Evolutionary conservation across 495 filamentous ascomycete species (phyloP), one percentile per base, ranked within the genome.

Genomic region (Pyronema omphalodes): DNA sequence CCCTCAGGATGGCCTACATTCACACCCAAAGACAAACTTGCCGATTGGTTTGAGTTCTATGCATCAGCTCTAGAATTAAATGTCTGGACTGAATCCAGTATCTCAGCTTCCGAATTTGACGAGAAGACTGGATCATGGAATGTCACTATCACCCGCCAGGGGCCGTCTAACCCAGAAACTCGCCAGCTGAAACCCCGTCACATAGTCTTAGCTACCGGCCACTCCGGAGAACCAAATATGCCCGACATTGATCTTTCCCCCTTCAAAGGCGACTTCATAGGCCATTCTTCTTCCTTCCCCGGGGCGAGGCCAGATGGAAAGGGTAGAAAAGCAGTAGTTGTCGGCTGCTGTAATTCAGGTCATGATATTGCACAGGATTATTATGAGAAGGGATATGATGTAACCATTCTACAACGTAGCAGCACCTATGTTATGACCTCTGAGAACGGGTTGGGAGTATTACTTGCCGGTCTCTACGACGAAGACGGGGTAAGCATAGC

Each of bases 311-410:
- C 67, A 7, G 52, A 70, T 35, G 66, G 69, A 0, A 64, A 66
- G 17, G 76, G 76, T 0, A 84, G 80, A 61, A 83, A 80, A 57
- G 86, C 77, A 1, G 67, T 91, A 15, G 76, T 93, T 0, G 74
- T 93, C 6, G 86, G 86, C 4, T 80, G 78, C 33, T 86, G 86
- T 67, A 91, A 88, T 63, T 88, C 83, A 1, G 78, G 73, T 9
- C 80, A 88, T 58, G 86, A 93, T 63, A 93, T 93, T 57, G 80
- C 82, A 34, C 83, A 89, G 62, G 81, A 89, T 58, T 89, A 73
- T 61, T 79, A 78, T 63, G 84, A 89, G 60, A 79, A 83, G 40
- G 86, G 86, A 1, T 83, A 83, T 58, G 73, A 82, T n/a, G 81
- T 88, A n/a, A 89, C 84, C 7, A 78, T 93, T 61, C 70, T 93